Percentiles rank a stretch among this genome's conserved stretches.
phyloP scores from a whole-genome alignment of 257 asterid species.

The Nicotiana knightiana region DNA sequence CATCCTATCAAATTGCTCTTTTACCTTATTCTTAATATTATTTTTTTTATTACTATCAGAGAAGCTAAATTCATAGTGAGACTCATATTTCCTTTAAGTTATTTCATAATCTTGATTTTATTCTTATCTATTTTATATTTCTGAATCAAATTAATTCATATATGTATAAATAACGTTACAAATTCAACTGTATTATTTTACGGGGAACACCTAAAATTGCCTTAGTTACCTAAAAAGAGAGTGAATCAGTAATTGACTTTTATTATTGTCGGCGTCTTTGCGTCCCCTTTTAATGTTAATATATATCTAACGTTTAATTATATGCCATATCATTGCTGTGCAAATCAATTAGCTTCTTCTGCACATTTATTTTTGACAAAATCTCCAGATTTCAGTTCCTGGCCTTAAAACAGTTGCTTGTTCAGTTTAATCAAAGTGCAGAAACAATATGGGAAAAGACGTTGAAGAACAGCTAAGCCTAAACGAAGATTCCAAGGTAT shows the following conservation, averaged over 20 bases:
- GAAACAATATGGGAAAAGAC: conserved; percentile 38
- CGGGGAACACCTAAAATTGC: too few relatives aligned
- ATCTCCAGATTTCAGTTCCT: not conserved
- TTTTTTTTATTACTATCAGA: too few relatives aligned
- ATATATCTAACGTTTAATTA: not conserved
- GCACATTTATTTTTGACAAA: not conserved
- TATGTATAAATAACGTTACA: too few relatives aligned
- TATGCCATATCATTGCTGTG: not conserved
- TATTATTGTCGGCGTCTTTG: not conserved
- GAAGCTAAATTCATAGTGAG: too few relatives aligned
- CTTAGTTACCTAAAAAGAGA: not conserved
- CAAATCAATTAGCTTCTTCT: not conserved
- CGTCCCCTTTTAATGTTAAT: not conserved
- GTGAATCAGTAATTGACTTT: not conserved
- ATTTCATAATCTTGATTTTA: too few relatives aligned
- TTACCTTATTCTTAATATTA: too few relatives aligned
- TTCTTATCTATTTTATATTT: too few relatives aligned
- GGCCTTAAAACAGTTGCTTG: not conserved
- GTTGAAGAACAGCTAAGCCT: conserved; percentile 21
- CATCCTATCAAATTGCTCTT: too few relatives aligned
- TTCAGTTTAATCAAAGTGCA: not conserved
- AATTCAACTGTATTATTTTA: too few relatives aligned
- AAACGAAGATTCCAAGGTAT: conserved; percentile 39
- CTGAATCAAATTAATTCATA: too few relatives aligned
- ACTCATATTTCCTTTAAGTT: too few relatives aligned